Evolutionary conservation across 805 yeast species (phyloP), one percentile per base, ranked within the genome.

Genomic region (Candida michaelii): DNA sequence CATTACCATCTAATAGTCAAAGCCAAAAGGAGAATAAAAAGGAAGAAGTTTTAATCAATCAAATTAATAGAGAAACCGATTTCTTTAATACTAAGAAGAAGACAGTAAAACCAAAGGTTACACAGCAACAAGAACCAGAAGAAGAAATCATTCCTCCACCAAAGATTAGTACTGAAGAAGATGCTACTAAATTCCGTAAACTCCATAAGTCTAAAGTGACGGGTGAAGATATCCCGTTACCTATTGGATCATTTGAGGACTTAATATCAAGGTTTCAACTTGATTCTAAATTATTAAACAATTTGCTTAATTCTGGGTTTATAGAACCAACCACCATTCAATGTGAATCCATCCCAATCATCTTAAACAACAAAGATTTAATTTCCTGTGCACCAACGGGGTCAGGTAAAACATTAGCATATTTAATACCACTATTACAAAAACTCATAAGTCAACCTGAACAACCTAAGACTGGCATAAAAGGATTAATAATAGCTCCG

Each of bases 341-440:
- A 65, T 78, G 89, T 47, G 97, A 93, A 62, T 80, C 89, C 1
- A 82, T 93, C 31, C 97, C 99, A 2, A 69, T 80, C 8, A 65
- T 87, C 11, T 65, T 89, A 40, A 73, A 78, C 40, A 75, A 71
- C 21, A 77, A 95, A 45, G 97, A 91, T 58, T 60, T 93, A 25
- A 71, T 93, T 32, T 95, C 96, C 1, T 88, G 97, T 73, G 97
- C 98, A 0, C 98, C 98, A 36, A 93, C 99, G 1, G 99, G 99
- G 53, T 89, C 97, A 4, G 99, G 99, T 72, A 93, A 93, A 60
- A 93, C 99, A 0, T 70, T 93, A 37, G 95, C 97, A 23, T 93
- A 85, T 58, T 67, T 87, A 43, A 78, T 89, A 13, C 99, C 99
- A 3, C 54, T 91, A 53, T 63, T 93, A 15, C 93, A 87, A 52